A percentile compares a stretch with the other conserved stretches of the same genome.
These are phyloP conservation scores for Helianthus annuus DNA, from an alignment of 129 eudicot species.

Conservation along the genomic window HanXRQr2.0-SUNRISE NC_035442.2:152624385-152624884, in stretches of 20 bases:
- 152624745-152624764: conserved; percentile 60
- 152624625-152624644: too few relatives aligned
- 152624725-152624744: conserved; percentile 70
- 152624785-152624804: conserved; percentile 71
- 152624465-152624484: too few relatives aligned
- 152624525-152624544: conserved; percentile 74
- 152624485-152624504: conserved; percentile 41
- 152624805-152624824: conserved; percentile 43
- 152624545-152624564: conserved; percentile 57
- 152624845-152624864: conserved; percentile 72
- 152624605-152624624: background rate
- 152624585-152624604: conserved; percentile 52
- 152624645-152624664: background rate
- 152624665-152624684: background rate
- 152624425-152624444: conserved; percentile 8
- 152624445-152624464: background rate
- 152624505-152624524: conserved; percentile 72
- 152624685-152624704: background rate
- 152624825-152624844: conserved; percentile 82
- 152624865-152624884: conserved; percentile 53
- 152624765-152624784: conserved; percentile 74
- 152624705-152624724: conserved; percentile 63
- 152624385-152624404: conserved; percentile 11
- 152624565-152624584: conserved; percentile 51
- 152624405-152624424: conserved; percentile 17